phyloP scores from a whole-genome alignment of 371 early-diverging fungal species.

The Apophysomyces trapeziformis region DNA sequence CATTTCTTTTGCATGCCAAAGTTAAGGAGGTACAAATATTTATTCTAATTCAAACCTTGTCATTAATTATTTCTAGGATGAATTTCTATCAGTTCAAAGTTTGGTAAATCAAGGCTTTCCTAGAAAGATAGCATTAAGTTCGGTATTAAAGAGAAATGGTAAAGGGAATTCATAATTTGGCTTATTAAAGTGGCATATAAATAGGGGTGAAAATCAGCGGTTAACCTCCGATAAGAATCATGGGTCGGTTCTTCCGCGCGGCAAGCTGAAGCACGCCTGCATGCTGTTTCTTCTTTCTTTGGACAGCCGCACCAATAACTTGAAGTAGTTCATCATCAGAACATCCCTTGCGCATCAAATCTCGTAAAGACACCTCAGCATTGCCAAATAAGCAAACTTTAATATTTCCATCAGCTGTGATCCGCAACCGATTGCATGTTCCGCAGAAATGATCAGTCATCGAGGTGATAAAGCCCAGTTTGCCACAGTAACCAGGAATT shows the following conservation, averaged over 20 bases:
- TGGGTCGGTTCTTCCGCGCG: conserved; percentile 86
- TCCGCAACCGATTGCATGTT: conserved; percentile 89
- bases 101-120: too few species aligned
- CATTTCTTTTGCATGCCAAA: too few species aligned
- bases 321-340: conserved; percentile 68
- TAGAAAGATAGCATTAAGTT: too few species aligned
- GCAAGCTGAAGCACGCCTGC: conserved; percentile 89
- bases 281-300: conserved; percentile 88
- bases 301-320: conserved; percentile 78
- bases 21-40: too few species aligned
- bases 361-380: conserved; percentile 84
- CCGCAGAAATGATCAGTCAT: conserved; percentile 96
- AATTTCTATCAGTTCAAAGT: too few species aligned
- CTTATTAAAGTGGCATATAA: not conserved
- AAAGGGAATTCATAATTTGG: too few species aligned
- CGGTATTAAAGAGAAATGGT: too few species aligned
- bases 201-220: not conserved
- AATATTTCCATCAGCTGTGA: conserved; percentile 94
- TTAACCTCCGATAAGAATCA: conserved; percentile 94
- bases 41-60: too few species aligned
- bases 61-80: too few species aligned
- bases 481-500: conserved; percentile 81
- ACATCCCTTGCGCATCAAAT: conserved; percentile 73
- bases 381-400: conserved; percentile 94
- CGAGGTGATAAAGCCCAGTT: conserved; percentile 93